Conservation (phyloP, 257 asterid genomes). For the Dorcoceras hygrometricum region DNA sequence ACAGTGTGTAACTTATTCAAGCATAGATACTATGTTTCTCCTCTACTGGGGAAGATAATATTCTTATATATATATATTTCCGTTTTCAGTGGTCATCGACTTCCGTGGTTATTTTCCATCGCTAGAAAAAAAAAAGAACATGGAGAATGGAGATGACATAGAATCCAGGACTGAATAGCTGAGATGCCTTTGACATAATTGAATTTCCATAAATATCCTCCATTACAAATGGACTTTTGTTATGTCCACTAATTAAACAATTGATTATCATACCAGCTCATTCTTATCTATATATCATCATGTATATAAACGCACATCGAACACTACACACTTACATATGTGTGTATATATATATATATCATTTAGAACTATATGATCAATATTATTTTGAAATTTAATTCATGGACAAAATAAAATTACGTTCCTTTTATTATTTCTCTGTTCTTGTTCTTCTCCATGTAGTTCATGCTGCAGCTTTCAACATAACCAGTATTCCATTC, state of each 20-base stretch:
- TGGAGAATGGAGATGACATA: slow-evolving; percentile 1
- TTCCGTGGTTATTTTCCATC: neutral
- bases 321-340: neutral
- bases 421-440: slow-evolving; percentile 4
- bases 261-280: slow-evolving; percentile 31
- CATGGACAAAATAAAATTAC: slow-evolving; percentile 45
- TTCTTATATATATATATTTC: too few species aligned
- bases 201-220: slow-evolving; percentile 36
- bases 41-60: too few species aligned
- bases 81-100: neutral
- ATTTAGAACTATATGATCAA: neutral
- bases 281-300: slow-evolving; percentile 17
- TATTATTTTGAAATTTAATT: neutral
- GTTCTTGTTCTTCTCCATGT: slow-evolving; percentile 29
- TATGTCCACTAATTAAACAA: slow-evolving; percentile 36
- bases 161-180: slow-evolving; percentile 12
- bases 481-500: slow-evolving; percentile 51
- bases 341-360: slow-evolving; percentile 3
- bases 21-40: too few species aligned
- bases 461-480: slow-evolving; percentile 24
- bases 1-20: too few species aligned
- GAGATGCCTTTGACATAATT: slow-evolving; percentile 10
- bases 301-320: neutral
- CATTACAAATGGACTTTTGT: slow-evolving; percentile 24
- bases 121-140: slow-evolving; percentile 5